Evolutionary conservation across 148 eudicot genomes (phyloP), one percentile per base, ranked within the genome.

Genomic region (Fallopia convolvulus): DNA sequence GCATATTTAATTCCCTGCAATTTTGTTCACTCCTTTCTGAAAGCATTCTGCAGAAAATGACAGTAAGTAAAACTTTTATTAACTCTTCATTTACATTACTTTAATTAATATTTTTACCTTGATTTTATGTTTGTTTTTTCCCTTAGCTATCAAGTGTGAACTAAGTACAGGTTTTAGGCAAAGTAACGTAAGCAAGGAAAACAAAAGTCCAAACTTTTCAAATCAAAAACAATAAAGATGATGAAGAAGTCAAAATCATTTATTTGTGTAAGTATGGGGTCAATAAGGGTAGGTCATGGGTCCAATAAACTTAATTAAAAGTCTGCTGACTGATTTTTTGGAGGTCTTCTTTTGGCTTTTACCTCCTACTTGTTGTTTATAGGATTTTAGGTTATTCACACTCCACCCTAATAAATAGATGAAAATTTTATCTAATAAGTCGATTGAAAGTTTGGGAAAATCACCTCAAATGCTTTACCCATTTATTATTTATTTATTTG

Each of bases 211-310:
- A 33, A 68, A 33, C 6, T 68, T 33, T 33, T 68, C 11, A 68
- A 68, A 68, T 3, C 21, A 68, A 33, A 66, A 33, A 33, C 41
- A 66, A 66, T 66, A 32, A 63, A 63, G 70, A 66, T 33, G 5
- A 66, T 14, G 72, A 68, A 68, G 20, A 36, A 33, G 72, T 68
- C 72, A 68, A 68, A 14, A 68, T 14, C 21, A 36, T 66, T 20
- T 7, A 66, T 15, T 15, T 36, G 20, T 68, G 40, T 58, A 14
- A 33, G 14, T 33, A 66, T 13, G 72, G 72, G 72, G 72, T 66
- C 72, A 66, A 66, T 17, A 66, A 66, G 41, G 72, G 72, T 66
- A 36, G 72, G 72, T 39, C 72, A 33, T 6, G 44, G 9, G 20
- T 68, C 72, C 20, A 36, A 33, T 68, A 33, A 58, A 56, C 18